Percentiles rank a stretch among this genome's conserved stretches.
Evolutionary conservation across 345 rosid genomes (phyloP).

Genomic region (Eutrema yunnanense): DNA sequence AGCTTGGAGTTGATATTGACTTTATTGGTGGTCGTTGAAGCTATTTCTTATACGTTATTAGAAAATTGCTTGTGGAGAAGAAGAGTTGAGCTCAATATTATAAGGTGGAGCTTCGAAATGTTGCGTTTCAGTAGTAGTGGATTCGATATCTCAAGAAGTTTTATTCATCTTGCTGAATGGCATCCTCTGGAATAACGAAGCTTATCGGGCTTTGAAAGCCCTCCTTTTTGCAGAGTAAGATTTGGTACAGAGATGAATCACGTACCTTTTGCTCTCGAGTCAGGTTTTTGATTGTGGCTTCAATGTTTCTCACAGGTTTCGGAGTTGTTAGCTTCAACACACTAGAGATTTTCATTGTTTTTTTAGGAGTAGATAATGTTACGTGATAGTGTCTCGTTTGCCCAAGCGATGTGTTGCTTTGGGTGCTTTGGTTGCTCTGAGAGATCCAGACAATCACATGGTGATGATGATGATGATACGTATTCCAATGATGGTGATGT

Average conservation of each 20-base stretch:
- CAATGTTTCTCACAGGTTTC: not conserved
- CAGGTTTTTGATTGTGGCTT: not conserved
- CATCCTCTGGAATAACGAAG: conserved; percentile 24
- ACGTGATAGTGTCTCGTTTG: conserved; percentile 5
- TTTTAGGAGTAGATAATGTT: conserved; percentile 13
- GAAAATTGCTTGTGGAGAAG: not conserved
- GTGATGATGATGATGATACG: conserved; percentile 36
- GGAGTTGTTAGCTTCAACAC: not conserved
- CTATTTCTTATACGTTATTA: not conserved
- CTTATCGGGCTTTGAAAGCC: conserved; percentile 16
- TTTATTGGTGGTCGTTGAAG: not conserved
- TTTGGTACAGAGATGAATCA: not conserved
- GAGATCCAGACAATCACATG: conserved; percentile 37
- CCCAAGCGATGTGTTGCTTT: conserved; percentile 62
- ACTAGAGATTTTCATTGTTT: not conserved
- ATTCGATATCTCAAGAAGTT: conserved; percentile 15
- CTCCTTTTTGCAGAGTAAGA: conserved; percentile 2
- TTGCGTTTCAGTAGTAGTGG: conserved; percentile 1
- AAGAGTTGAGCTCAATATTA: not conserved
- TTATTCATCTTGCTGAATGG: conserved; percentile 16
- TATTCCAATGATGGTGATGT: conserved; percentile 50
- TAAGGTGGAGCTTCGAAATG: conserved; percentile 12
- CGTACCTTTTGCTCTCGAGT: not conserved
- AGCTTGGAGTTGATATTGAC: not conserved
- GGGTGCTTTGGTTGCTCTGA: conserved; percentile 55